A percentile compares a stretch with the other conserved stretches of the same genome.
phyloP scores from a whole-genome alignment of 257 asterid species.

The Prunella vulgaris region DNA sequence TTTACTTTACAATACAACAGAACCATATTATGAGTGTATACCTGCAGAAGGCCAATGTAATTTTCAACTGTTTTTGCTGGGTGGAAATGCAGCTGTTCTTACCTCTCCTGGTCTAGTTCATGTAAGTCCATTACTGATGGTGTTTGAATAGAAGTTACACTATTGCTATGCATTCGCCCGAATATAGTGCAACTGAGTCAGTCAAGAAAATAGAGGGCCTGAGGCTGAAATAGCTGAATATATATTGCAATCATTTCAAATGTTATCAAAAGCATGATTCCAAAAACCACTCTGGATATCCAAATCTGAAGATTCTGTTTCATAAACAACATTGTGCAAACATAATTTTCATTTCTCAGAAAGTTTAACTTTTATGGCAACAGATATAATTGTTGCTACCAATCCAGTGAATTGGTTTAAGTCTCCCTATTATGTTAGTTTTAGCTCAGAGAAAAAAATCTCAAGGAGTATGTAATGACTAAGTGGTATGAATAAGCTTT shows the following conservation, averaged over 20 bases:
- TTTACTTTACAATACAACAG: slow-evolving; percentile 48
- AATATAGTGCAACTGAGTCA: not conserved
- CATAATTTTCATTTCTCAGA: too few species aligned
- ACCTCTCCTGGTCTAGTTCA: slow-evolving; percentile 53
- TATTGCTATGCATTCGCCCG: not conserved
- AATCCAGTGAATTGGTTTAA: too few species aligned
- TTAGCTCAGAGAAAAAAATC: not conserved
- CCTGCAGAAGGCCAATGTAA: slow-evolving; percentile 45
- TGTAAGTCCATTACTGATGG: slow-evolving; percentile 42
- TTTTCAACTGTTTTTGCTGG: slow-evolving; percentile 33
- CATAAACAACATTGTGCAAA: too few species aligned
- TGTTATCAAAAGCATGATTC: too few species aligned
- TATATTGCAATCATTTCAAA: too few species aligned
- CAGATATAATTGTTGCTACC: too few species aligned
- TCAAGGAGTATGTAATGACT: not conserved
- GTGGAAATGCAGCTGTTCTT: slow-evolving; percentile 59
- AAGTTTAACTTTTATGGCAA: too few species aligned
- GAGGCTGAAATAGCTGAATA: slow-evolving; percentile 4
- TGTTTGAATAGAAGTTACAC: not conserved
- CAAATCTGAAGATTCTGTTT: too few species aligned
- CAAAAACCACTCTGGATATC: too few species aligned
- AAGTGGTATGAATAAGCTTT: not conserved
- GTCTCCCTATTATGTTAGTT: not conserved
- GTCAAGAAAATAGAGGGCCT: not conserved
- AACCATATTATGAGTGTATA: slow-evolving; percentile 57